These are phyloP conservation scores for Sugiyamaella novakii DNA, from an alignment of 1,139 yeast genomes.

Conservation along the genomic window DNA sequence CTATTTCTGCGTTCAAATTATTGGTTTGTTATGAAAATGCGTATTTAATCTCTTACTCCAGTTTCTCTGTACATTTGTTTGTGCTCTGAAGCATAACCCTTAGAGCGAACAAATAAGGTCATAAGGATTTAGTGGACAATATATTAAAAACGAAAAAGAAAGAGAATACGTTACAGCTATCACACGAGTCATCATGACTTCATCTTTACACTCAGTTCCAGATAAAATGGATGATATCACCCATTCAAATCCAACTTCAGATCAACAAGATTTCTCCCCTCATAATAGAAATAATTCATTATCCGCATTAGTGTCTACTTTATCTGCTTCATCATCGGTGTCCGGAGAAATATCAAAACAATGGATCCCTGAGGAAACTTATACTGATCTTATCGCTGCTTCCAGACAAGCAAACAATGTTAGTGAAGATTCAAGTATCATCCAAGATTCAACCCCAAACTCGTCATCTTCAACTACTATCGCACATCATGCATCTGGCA, in stretches of 20 bases:
- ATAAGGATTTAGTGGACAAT: too few species aligned
- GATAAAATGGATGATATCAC: neutral
- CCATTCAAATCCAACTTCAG: neutral
- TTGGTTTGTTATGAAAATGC: slow-evolving; percentile 14
- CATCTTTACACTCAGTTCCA: too few species aligned
- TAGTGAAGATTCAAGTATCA: neutral
- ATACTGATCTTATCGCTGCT: slow-evolving; percentile 14
- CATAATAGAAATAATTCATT: slow-evolving; percentile 25
- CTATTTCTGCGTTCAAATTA: neutral
- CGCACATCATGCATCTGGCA: slow-evolving; percentile 24
- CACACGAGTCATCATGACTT: slow-evolving; percentile 4
- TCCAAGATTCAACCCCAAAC: neutral
- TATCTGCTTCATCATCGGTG: slow-evolving; percentile 38
- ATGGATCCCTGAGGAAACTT: slow-evolving; percentile 19
- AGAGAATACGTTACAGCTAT: too few species aligned
- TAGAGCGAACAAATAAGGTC: neutral
- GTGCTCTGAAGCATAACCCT: slow-evolving; percentile 18
- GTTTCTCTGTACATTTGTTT: slow-evolving; percentile 17
- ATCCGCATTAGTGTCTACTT: slow-evolving; percentile 34
- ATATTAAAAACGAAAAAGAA: neutral
- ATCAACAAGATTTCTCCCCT: slow-evolving; percentile 3
- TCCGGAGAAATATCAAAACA: slow-evolving; percentile 31
- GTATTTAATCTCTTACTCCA: slow-evolving; percentile 10
- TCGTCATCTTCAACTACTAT: slow-evolving; percentile 18
- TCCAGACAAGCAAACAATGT: slow-evolving; percentile 16